phyloP scores from a whole-genome alignment of 257 asterid genomes.

The Solanum infundibuliforme region DNA sequence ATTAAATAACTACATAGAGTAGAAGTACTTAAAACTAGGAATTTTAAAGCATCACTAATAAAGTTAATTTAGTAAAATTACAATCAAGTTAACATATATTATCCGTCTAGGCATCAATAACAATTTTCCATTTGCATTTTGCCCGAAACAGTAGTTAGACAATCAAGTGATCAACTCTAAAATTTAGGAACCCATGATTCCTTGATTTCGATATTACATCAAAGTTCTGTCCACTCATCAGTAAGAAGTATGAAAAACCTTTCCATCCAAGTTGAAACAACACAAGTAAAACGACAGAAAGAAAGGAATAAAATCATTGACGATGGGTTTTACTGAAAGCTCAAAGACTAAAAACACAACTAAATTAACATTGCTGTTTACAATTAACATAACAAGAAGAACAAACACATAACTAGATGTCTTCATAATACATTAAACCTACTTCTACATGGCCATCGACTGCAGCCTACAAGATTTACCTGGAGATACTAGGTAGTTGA shows the following conservation, averaged over 20 bases:
- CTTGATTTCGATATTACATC: not conserved
- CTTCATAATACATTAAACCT: not conserved
- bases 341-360: not conserved
- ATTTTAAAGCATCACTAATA: not conserved
- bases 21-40: too few species aligned
- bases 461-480: conserved; percentile 14
- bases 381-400: not conserved
- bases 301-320: not conserved
- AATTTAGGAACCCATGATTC: not conserved
- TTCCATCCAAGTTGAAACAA: not conserved
- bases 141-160: not conserved
- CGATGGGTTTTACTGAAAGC: not conserved
- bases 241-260: not conserved
- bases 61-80: not conserved
- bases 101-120: not conserved
- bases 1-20: too few species aligned
- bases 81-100: not conserved
- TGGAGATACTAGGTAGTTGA: conserved; percentile 18
- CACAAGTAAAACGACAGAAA: not conserved
- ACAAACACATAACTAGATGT: not conserved
- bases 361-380: not conserved
- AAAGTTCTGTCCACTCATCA: not conserved
- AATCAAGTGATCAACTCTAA: not conserved
- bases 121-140: not conserved
- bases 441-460: not conserved